Evolutionary conservation across 768 basidiomycete species (phyloP).

Genomic region (Arthromyces matolae): DNA sequence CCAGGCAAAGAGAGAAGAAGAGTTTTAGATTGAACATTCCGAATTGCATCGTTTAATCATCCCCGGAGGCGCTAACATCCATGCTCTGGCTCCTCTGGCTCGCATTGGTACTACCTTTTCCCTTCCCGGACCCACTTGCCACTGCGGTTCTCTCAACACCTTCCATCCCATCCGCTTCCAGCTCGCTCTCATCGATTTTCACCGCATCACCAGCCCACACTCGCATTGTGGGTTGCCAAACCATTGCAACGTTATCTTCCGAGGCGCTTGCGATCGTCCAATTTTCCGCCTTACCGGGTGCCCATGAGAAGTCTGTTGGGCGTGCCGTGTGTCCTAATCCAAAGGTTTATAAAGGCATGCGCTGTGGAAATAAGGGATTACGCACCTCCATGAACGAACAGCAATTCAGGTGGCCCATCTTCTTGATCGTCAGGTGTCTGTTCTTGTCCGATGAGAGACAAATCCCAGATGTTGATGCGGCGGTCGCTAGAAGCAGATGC

Average conservation of each 20-base stretch:
- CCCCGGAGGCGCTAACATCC: conserved; percentile 58
- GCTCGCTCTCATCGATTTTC: conserved; percentile 77
- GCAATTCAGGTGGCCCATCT: conserved; percentile 93
- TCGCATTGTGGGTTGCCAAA: conserved; percentile 95
- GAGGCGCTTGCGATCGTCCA: conserved; percentile 89
- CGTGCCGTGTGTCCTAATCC: conserved; percentile 77
- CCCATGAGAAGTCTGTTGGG: conserved; percentile 95
- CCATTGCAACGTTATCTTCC: conserved; percentile 95
- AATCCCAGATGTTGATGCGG: conserved; percentile 92
- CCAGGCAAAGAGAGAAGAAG: conserved; percentile 3
- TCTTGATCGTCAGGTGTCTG: conserved; percentile 98
- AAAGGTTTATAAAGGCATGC: background rate
- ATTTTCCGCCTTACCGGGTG: conserved; percentile 72
- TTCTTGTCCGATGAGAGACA: conserved; percentile 87
- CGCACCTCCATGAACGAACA: conserved; percentile 94
- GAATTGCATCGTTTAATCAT: conserved; percentile 35
- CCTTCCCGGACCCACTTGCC: conserved; percentile 24
- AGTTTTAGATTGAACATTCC: background rate
- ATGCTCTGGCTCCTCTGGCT: conserved; percentile 57
- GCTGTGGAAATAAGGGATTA: conserved; percentile 8
- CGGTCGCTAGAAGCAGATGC: conserved; percentile 94
- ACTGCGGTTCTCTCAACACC: conserved; percentile 50
- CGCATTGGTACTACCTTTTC: conserved; percentile 32
- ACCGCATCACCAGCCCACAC: conserved; percentile 91
- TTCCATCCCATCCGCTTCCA: conserved; percentile 80